Conservation (phyloP, 371 early-diverging fungal species). For the Vairimorpha necatrix region DNA sequence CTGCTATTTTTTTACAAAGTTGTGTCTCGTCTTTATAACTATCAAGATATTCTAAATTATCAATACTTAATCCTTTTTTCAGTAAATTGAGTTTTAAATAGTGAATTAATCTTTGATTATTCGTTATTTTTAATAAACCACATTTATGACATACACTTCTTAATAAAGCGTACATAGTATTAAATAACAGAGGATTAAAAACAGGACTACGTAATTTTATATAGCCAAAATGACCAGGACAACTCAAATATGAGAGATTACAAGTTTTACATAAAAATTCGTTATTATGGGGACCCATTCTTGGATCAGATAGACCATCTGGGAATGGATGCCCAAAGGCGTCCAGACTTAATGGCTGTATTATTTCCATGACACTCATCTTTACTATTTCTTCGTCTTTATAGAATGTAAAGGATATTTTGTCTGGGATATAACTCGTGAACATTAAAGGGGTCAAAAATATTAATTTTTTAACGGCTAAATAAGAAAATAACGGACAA, state of each 20-base stretch:
- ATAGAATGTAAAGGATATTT: conserved; percentile 68
- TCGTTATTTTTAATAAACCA: conserved; percentile 72
- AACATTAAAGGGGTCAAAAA: conserved; percentile 32
- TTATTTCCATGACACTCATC: conserved; percentile 83
- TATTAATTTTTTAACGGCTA: no score
- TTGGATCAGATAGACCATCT: conserved; percentile 87
- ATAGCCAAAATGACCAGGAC: conserved; percentile 66
- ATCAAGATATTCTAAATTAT: conserved; percentile 22
- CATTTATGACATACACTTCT: conserved; percentile 81
- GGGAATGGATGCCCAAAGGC: conserved; percentile 77
- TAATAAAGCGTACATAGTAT: conserved; percentile 74
- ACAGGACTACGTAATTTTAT: conserved; percentile 53
- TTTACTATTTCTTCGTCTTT: conserved; percentile 79
- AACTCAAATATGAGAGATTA: conserved; percentile 43
- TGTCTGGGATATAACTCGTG: conserved; percentile 27
- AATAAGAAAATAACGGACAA: no score
- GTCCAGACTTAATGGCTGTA: conserved; percentile 81
- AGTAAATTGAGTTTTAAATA: conserved; percentile 41
- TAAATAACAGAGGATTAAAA: conserved; percentile 80
- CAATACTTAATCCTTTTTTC: conserved; percentile 22
- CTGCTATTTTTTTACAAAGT: conserved; percentile 15
- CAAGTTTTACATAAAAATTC: conserved; percentile 65
- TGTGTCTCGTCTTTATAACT: conserved; percentile 10
- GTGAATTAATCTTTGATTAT: conserved; percentile 23
- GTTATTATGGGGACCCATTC: conserved; percentile 83